Percentiles rank a stretch among this genome's conserved stretches.
phyloP scores from a whole-genome alignment of 257 asterid genomes.

The Marsdenia floribunda region DNA sequence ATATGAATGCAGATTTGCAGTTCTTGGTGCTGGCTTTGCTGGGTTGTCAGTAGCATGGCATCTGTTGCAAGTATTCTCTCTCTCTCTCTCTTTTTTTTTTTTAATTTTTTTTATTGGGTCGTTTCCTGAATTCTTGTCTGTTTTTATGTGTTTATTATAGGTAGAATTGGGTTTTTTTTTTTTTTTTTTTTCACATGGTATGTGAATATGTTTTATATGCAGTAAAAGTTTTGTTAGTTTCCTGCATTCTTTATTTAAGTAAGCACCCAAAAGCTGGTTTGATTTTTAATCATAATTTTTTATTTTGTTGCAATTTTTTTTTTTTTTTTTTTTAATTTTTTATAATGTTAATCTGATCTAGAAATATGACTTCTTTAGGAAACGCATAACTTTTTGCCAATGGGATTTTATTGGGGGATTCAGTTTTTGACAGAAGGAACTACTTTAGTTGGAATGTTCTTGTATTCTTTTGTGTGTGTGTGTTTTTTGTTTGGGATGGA shows the following conservation, averaged over 20 bases:
- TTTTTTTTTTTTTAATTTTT: too few relatives aligned
- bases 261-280: not conserved
- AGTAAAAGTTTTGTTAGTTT: not conserved
- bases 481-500: too few relatives aligned
- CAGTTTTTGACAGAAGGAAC: not conserved
- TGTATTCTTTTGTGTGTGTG: too few relatives aligned
- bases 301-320: not conserved
- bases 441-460: not conserved
- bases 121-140: not conserved
- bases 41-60: slow-evolving; percentile 93
- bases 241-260: not conserved
- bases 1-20: slow-evolving; percentile 56
- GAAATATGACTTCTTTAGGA: not conserved
- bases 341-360: not conserved
- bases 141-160: too few relatives aligned
- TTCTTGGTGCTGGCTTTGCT: slow-evolving; percentile 99
- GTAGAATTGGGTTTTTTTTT: too few relatives aligned
- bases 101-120: not conserved
- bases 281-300: not conserved
- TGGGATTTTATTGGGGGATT: not conserved
- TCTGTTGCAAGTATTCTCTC: slow-evolving; percentile 60
- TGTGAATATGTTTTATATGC: not conserved
- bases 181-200: too few relatives aligned
- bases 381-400: not conserved
- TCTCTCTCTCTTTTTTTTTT: not conserved